Evolutionary conservation across 805 yeast genomes (phyloP).

Genomic region (Lachancea cidri): DNA sequence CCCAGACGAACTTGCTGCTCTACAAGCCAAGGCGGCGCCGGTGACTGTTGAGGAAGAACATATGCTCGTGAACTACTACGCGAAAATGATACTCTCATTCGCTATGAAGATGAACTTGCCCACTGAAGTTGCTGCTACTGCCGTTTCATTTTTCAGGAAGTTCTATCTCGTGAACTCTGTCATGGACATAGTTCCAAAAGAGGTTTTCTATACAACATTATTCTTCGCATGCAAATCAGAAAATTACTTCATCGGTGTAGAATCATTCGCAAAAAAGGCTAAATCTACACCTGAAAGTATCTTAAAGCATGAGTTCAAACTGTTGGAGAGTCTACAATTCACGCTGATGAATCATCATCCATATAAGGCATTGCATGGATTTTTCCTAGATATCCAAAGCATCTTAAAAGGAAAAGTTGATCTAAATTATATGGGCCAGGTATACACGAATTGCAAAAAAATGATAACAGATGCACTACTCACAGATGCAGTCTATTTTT

Average conservation of each 20-base stretch:
- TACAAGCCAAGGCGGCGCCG: constrained; percentile 33
- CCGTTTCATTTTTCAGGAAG: constrained; percentile 72
- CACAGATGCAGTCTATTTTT: constrained; percentile 71
- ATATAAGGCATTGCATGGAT: constrained; percentile 85
- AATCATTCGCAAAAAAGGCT: constrained; percentile 67
- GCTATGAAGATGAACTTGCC: constrained; percentile 76
- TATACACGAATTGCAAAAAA: constrained; percentile 66
- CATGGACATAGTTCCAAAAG: constrained; percentile 84
- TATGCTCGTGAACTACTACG: constrained; percentile 61
- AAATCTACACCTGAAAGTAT: constrained; percentile 64
- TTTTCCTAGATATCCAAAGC: constrained; percentile 81
- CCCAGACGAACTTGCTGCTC: constrained; percentile 27
- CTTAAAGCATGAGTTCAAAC: constrained; percentile 70
- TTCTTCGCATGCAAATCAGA: constrained; percentile 92
- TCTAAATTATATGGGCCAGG: constrained; percentile 54
- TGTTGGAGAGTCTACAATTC: constrained; percentile 70
- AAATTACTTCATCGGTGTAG: constrained; percentile 81
- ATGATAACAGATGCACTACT: constrained; percentile 62
- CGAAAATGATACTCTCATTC: constrained; percentile 63
- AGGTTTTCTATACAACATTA: constrained; percentile 72
- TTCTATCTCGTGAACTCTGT: constrained; percentile 78
- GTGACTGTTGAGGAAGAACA: constrained; percentile 68
- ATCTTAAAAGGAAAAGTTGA: constrained; percentile 43
- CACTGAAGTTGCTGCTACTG: constrained; percentile 83
- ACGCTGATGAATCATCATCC: constrained; percentile 87